A percentile compares a stretch with the other conserved stretches of the same genome.
Evolutionary conservation across 1,139 yeast genomes (phyloP).

Genomic region (Pneumocystis oryctolagi): DNA sequence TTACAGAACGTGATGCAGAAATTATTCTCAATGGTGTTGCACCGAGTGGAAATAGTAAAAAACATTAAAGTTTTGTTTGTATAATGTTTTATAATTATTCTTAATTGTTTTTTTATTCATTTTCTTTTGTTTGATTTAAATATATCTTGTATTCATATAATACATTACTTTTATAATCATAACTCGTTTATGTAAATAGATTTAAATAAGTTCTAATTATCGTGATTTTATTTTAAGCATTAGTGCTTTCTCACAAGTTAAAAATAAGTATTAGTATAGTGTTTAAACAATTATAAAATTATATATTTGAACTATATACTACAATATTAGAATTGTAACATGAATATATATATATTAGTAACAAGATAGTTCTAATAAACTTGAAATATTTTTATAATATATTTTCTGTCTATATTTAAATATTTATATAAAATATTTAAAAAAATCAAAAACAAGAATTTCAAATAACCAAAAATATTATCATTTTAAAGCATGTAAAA

Average conservation of each 20-base stretch:
- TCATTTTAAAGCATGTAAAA: not conserved
- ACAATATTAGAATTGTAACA: not conserved
- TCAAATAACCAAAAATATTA: not conserved
- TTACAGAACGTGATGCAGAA: conserved; percentile 10
- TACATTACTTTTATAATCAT: not conserved
- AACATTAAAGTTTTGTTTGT: not conserved
- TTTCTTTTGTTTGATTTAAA: not conserved
- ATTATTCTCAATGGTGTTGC: conserved; percentile 10
- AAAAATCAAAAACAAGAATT: not conserved
- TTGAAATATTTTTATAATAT: not conserved
- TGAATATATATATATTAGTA: not conserved
- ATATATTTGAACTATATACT: not conserved
- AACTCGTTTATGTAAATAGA: not conserved
- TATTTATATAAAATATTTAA: not conserved
- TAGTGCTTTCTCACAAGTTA: too few relatives aligned
- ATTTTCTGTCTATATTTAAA: too few relatives aligned
- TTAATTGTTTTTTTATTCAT: not conserved
- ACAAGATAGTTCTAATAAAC: not conserved
- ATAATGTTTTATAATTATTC: not conserved
- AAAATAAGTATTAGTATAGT: too few relatives aligned
- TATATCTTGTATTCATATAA: not conserved
- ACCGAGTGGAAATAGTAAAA: conserved; percentile 10
- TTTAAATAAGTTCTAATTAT: too few relatives aligned
- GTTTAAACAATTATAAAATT: too few relatives aligned
- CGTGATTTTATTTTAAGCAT: too few relatives aligned